Base-by-base conservation (phyloP, 139 green algal species). In the Asterochloris sp. region DNA sequence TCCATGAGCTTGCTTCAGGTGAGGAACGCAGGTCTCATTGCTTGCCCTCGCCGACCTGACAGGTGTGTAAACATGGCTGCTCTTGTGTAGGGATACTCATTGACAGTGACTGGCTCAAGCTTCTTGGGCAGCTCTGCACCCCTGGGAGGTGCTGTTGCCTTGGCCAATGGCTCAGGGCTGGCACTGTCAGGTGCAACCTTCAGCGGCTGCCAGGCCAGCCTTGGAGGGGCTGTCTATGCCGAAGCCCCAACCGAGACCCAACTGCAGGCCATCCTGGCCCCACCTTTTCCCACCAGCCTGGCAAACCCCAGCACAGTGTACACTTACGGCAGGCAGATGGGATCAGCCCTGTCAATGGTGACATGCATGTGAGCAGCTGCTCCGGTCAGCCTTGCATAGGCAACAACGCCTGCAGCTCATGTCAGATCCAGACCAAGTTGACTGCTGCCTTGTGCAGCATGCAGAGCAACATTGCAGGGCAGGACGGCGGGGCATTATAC, bases 301-400 rank as follows among this genome's bases (percentile, higher is more conserved):
- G 68, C 68, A 14, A 69, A 80, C 23, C 11, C 76, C 9, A 19
- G 24, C 14, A 62, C 67, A 54, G 21, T 68, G 76, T 80, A 80
- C 76, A 80, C 60, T 15, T 62, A 69, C 24, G 76, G 76, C 60
- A 61, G 76, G 6, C 76, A 80, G 60, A 80, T 80, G 76, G 76
- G 76, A n/a, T 80, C 23, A 23, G 21, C 15, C 0, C 38, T 54
- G 38, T 54, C 6, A 6, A 54, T 54, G 38, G 38, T 54, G 38
- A 6, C 2, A 6, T 54, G 38, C 38, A 54, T 54, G 38, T 54
- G 38, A 54, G 38, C 38, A 54, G 38, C 38, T 54, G 38, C 38
- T 54, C 38, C 38, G 6, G 38, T 54, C 38, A 54, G 38, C 38
- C 38, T 54, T 2, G 38, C 38, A 54, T 54, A 6, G 38, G 38